Percentiles rank a stretch among this genome's conserved stretches.
Evolutionary conservation across 2,329 filamentous ascomycete genomes (phyloP).

Genomic region (Cercospora berteroae): DNA sequence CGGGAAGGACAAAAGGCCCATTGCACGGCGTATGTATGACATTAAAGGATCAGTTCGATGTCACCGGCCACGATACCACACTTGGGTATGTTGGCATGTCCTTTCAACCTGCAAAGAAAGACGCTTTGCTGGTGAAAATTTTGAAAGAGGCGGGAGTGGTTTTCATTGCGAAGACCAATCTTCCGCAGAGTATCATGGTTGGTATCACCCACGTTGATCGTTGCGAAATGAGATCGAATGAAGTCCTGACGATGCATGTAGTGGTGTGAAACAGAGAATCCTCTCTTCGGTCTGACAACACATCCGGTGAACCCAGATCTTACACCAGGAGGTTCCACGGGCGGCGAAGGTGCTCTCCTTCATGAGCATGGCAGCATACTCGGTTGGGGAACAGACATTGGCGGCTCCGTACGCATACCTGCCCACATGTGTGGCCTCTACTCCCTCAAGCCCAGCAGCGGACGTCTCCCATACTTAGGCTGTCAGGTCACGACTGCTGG

Average conservation of each 20-base stretch:
- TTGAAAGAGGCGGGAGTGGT: conserved; percentile 53
- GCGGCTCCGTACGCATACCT: conserved; percentile 53
- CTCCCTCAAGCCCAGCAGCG: conserved; percentile 53
- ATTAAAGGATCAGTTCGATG: conserved; percentile 58
- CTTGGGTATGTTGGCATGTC: conserved; percentile 53
- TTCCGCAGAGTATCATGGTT: conserved; percentile 53
- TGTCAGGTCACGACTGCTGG: conserved; percentile 62
- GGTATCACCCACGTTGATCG: background rate
- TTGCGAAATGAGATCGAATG: background rate
- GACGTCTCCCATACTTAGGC: conserved; percentile 57
- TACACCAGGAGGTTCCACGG: conserved; percentile 51
- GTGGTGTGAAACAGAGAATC: conserved; percentile 57
- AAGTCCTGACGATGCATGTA: conserved; percentile 24
- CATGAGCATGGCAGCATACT: conserved; percentile 44
- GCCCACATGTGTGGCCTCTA: conserved; percentile 50
- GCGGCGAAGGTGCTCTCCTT: conserved; percentile 47
- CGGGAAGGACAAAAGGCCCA: conserved; percentile 43
- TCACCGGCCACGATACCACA: conserved; percentile 53
- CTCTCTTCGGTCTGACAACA: conserved; percentile 51
- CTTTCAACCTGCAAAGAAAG: conserved; percentile 49
- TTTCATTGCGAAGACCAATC: conserved; percentile 54
- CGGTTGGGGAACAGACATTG: conserved; percentile 54
- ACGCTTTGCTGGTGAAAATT: conserved; percentile 53
- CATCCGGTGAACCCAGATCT: conserved; percentile 46
- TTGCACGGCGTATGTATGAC: conserved; percentile 44